These are phyloP conservation scores for Vanrija pseudolonga DNA, from an alignment of 1,284 basidiomycete species.

Conservation along the genomic window DNA sequence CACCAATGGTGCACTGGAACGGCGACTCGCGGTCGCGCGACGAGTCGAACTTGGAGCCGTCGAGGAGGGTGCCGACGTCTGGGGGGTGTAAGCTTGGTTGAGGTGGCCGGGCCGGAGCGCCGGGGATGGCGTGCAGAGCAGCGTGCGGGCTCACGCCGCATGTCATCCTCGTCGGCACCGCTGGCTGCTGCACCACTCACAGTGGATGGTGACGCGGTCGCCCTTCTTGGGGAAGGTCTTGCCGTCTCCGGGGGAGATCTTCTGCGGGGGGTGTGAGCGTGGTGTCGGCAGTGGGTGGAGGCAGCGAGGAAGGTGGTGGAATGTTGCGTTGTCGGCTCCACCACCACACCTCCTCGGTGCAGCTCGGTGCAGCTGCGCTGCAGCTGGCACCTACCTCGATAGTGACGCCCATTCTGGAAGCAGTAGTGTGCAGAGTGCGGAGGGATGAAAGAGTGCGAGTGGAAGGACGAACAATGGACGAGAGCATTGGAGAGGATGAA, in stretches of 20 bases:
- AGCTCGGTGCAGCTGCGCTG: too few species aligned
- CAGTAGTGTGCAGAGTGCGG: conserved; percentile 38
- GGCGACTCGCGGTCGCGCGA: conserved; percentile 54
- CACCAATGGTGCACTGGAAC: conserved; percentile 69
- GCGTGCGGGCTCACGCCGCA: not conserved
- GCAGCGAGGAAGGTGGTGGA: not conserved
- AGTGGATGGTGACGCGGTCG: conserved; percentile 48
- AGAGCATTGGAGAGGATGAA: too few species aligned
- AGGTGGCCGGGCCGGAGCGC: not conserved
- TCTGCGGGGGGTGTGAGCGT: conserved; percentile 17
- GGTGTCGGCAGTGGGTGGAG: not conserved
- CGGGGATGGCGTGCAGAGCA: not conserved
- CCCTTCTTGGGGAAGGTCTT: conserved; percentile 47
- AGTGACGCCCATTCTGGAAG: conserved; percentile 49
- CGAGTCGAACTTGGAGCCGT: conserved; percentile 52
- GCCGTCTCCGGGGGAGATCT: conserved; percentile 47
- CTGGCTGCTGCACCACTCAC: conserved; percentile 28
- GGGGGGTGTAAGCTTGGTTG: not conserved
- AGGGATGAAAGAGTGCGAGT: conserved; percentile 12
- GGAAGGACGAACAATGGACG: not conserved
- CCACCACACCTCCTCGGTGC: not conserved
- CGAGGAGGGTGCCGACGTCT: conserved; percentile 50
- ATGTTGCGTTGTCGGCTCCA: not conserved
- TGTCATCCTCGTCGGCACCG: too few species aligned
- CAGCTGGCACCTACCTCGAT: conserved; percentile 38